These are phyloP conservation scores for Eucalyptus camaldulensis DNA, from an alignment of 345 rosid species.

Conservation along the genomic window DNA sequence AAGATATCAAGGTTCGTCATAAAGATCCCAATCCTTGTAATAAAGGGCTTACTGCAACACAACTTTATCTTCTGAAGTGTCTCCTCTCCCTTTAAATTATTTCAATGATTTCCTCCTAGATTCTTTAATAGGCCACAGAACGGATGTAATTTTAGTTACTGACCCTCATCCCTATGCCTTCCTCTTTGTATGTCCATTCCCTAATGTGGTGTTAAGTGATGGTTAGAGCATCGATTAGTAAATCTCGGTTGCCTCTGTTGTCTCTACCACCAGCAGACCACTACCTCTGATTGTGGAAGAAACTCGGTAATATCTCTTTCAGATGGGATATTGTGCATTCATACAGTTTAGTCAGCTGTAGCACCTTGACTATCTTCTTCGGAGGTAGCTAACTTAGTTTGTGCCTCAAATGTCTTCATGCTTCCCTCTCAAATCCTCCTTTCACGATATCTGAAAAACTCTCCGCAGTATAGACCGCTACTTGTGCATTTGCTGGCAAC, in stretches of 20 bases:
- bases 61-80: background rate
- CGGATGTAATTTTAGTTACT: background rate
- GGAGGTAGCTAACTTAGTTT: background rate
- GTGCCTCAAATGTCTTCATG: background rate
- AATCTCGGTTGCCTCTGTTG: background rate
- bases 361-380: background rate
- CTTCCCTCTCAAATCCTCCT: background rate
- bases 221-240: background rate
- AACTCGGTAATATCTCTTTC: background rate
- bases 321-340: background rate
- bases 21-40: background rate
- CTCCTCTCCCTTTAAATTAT: background rate
- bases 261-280: background rate
- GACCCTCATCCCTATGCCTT: background rate
- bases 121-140: background rate
- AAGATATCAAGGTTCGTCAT: conserved; percentile 53
- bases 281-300: background rate
- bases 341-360: background rate
- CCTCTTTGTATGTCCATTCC: background rate
- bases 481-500: too few species aligned
- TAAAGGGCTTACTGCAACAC: background rate
- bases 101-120: background rate
- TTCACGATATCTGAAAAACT: background rate
- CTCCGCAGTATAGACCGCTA: background rate
- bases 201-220: background rate